Percentiles rank a stretch among this genome's conserved stretches.
Evolutionary conservation across 306 rosid genomes (phyloP).

Genomic region (Sophora flavescens): DNA sequence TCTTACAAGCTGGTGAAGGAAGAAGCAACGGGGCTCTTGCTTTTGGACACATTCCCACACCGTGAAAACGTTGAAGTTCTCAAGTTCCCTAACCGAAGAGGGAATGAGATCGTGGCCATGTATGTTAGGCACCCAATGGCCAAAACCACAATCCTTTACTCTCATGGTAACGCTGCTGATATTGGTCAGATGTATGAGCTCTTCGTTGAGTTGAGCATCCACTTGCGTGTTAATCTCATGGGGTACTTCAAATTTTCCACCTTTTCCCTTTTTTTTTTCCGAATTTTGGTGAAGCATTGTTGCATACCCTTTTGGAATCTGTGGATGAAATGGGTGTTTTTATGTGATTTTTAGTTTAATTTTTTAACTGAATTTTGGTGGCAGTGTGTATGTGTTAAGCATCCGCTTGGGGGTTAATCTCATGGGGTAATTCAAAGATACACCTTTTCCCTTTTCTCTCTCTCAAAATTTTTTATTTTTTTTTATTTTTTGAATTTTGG

Average conservation of each 20-base stretch:
- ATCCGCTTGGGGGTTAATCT: slow-evolving; percentile 78
- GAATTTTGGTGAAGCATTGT: background rate
- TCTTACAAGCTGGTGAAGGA: slow-evolving; percentile 73
- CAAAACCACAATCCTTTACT: slow-evolving; percentile 76
- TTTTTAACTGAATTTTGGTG: slow-evolving; percentile 7
- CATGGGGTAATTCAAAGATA: slow-evolving; percentile 63
- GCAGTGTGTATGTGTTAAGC: slow-evolving; percentile 50
- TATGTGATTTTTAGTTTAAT: background rate
- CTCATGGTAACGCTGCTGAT: slow-evolving; percentile 91
- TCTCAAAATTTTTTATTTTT: too few species aligned
- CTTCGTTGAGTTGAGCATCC: slow-evolving; percentile 78
- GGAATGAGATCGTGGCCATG: slow-evolving; percentile 83
- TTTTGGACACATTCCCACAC: slow-evolving; percentile 66
- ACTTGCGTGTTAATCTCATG: slow-evolving; percentile 76
- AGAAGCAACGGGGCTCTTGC: slow-evolving; percentile 59
- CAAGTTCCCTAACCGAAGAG: slow-evolving; percentile 76
- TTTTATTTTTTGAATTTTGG: too few species aligned
- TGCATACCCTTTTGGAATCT: slow-evolving; percentile 10
- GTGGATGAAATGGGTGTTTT: background rate
- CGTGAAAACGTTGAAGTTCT: slow-evolving; percentile 84
- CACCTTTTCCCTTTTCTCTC: background rate
- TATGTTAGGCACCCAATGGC: slow-evolving; percentile 83
- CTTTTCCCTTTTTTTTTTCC: background rate
- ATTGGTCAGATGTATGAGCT: slow-evolving; percentile 93
- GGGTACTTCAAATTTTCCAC: slow-evolving; percentile 60